Evolutionary conservation across 805 yeast species (phyloP).

Genomic region (Sugiyamaella floridensis): DNA sequence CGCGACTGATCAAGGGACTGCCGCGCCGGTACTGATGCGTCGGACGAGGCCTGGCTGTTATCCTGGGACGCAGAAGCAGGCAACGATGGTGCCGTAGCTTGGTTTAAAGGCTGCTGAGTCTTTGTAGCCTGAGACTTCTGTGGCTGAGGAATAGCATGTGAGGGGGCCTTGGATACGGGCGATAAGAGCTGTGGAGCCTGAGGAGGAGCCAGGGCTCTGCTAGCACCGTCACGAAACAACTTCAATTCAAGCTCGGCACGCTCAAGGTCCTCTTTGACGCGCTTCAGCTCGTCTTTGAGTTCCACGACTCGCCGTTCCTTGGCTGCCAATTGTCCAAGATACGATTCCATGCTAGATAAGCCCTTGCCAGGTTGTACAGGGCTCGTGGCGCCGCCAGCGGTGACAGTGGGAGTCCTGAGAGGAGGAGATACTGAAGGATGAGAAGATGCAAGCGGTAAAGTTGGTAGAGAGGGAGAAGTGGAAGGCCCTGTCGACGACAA

Average conservation of each 20-base stretch:
- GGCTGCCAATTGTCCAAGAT: slow-evolving; percentile 32
- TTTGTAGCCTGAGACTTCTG: not conserved
- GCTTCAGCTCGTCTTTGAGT: slow-evolving; percentile 25
- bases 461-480: not conserved
- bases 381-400: not conserved
- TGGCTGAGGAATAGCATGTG: not conserved
- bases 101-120: not conserved
- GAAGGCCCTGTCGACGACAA: not conserved
- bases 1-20: not conserved
- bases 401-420: not conserved
- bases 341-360: slow-evolving; percentile 14
- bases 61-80: not conserved
- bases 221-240: slow-evolving; percentile 23
- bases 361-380: not conserved
- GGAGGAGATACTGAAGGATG: slow-evolving; percentile 1
- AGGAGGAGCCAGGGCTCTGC: slow-evolving; percentile 15
- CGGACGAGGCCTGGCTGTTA: no score
- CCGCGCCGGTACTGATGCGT: not conserved
- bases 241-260: slow-evolving; percentile 33
- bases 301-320: slow-evolving; percentile 35
- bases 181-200: not conserved
- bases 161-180: not conserved
- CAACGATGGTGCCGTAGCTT: not conserved
- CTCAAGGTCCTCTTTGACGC: slow-evolving; percentile 27
- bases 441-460: slow-evolving; percentile 1